Base-by-base conservation (phyloP, 2,329 filamentous ascomycete species). In the Cadophora luteo-olivacea region DNA sequence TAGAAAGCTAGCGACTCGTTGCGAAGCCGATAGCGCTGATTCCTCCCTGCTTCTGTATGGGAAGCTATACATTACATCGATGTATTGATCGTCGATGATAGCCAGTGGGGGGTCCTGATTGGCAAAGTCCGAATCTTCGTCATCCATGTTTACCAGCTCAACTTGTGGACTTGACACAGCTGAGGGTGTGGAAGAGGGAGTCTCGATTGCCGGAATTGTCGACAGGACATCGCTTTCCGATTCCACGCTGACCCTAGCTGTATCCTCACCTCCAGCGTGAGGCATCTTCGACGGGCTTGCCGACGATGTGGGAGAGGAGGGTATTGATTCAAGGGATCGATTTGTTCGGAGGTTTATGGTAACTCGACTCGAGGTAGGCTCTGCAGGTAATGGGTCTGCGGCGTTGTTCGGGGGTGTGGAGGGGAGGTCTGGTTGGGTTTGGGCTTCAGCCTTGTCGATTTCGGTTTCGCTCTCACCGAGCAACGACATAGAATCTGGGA, bases 311-410 rank as follows among this genome's bases (percentile, higher is more conserved):
- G 85, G 81, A 3, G 82, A 83, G 25, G 83, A 82, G 22, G 81
- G 78, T 33, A 80, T 80, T 19, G 79, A 77, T 25, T 83, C 81
- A 60, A 81, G 78, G 54, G 77, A 76, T 19, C 80, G 80, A 79
- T 69, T 78, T 74, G 72, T 84, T 84, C 87, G 85, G 61, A 89
- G 79, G 74, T 89, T 89, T 65, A 90, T 84, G 11, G 87, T 89
- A 61, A 89, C 85, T 75, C 82, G 84, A 77, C 85, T 89, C 3
- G 87, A 87, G 45, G 84, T 82, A 48, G 82, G 81, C 49, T 82
- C 83, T 22, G 79, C 24, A 36, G 77, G 70, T 57, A 77, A 77
- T 62, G 80, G 76, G 51, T 76, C 73, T 63, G 79, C 74, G 58
- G 76, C 72, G 36, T 77, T 69, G 64, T 72, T 72, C 11, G 74